Evolutionary conservation across 1,139 yeast genomes (phyloP).

Genomic region (Candida neerlandica): DNA sequence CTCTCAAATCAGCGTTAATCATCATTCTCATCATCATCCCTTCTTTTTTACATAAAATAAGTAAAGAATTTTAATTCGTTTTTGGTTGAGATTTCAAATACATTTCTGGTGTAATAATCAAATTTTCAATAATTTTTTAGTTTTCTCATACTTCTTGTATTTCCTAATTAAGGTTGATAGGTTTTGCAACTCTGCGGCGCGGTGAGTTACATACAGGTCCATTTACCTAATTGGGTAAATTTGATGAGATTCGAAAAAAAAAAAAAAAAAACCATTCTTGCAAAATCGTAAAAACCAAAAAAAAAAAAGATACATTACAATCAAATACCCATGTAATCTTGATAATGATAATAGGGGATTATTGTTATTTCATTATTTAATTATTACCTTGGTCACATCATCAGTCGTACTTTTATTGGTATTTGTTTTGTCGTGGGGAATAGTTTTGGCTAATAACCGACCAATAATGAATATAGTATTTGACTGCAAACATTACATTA

Average conservation of each 20-base stretch:
- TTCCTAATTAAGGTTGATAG: conserved; percentile 6
- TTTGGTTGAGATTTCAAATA: too few species aligned
- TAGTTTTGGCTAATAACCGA: too few species aligned
- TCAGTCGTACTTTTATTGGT: neutral
- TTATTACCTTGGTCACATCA: neutral
- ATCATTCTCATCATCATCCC: neutral
- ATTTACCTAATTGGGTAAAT: conserved; percentile 5
- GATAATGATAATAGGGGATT: neutral
- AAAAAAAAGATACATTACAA: neutral
- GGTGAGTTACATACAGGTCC: neutral
- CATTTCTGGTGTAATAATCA: neutral
- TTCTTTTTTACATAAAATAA: too few species aligned
- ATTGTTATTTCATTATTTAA: too few species aligned
- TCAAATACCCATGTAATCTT: neutral
- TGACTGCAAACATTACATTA: too few species aligned
- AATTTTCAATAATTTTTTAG: neutral
- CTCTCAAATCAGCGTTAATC: neutral
- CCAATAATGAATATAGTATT: too few species aligned
- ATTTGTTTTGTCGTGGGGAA: too few species aligned
- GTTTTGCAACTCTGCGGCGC: conserved; percentile 6
- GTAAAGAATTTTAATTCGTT: neutral
- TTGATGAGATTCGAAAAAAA: neutral
- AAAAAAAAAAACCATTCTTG: too few species aligned
- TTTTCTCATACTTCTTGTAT: neutral
- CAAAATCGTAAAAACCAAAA: neutral